Conservation (phyloP, 306 rosid species). For the Oxytropis ochrocephala region DNA sequence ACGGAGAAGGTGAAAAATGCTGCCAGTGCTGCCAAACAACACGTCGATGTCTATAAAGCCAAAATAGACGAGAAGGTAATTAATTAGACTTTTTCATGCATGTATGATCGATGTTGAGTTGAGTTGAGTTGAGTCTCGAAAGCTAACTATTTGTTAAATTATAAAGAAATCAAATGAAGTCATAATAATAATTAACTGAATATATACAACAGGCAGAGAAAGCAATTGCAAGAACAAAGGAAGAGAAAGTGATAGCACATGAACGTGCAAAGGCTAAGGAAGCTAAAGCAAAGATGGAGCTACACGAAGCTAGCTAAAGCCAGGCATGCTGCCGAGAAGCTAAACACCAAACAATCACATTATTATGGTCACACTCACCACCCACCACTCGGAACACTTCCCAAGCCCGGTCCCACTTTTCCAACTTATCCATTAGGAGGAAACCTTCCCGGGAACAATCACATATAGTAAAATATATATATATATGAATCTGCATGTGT, state of each 20-base stretch:
- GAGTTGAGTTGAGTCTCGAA: no score
- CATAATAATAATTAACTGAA: no score
- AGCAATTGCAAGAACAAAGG: slow-evolving; percentile 43
- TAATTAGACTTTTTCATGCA: no score
- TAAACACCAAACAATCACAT: slow-evolving; percentile 19
- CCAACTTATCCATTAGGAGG: slow-evolving; percentile 27
- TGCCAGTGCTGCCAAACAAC: slow-evolving; percentile 54
- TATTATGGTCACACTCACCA: slow-evolving; percentile 3
- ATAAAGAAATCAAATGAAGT: no score
- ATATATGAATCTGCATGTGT: neutral
- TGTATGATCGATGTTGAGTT: no score
- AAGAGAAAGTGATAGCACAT: slow-evolving; percentile 42
- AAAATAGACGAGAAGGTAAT: slow-evolving; percentile 53
- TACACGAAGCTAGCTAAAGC: slow-evolving; percentile 65
- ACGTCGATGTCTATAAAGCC: slow-evolving; percentile 38
- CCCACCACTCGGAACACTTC: slow-evolving; percentile 20
- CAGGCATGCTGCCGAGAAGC: slow-evolving; percentile 47
- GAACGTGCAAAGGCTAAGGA: slow-evolving; percentile 52
- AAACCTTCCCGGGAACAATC: slow-evolving; percentile 16
- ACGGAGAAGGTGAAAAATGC: slow-evolving; percentile 53
- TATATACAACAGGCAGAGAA: slow-evolving; percentile 37
- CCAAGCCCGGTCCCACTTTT: slow-evolving; percentile 1
- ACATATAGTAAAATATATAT: neutral
- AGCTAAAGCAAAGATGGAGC: slow-evolving; percentile 58
- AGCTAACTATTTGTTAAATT: no score